Evolutionary conservation across 352 stramenopile genomes (phyloP).

Genomic region (Phytophthora pinifolia): DNA sequence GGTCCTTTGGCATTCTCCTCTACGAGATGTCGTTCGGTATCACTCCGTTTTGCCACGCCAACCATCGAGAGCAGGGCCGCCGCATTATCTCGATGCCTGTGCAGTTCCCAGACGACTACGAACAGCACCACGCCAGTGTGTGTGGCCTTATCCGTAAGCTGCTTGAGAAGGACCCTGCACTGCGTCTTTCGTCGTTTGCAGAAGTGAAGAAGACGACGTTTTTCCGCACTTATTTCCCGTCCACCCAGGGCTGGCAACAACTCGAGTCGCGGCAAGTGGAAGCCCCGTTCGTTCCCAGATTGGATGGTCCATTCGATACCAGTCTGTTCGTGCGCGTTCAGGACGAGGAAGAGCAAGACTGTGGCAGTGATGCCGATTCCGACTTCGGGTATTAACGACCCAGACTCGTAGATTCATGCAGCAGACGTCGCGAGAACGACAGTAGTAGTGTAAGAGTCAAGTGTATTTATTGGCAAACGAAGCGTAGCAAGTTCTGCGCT

Average conservation of each 20-base stretch:
- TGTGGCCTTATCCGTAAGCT: constrained; percentile 47
- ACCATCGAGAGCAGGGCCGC: constrained; percentile 66
- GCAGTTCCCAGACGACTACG: constrained; percentile 54
- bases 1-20: constrained; percentile 78
- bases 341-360: constrained; percentile 40
- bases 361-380: constrained; percentile 46
- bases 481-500: not conserved
- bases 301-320: constrained; percentile 63
- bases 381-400: constrained; percentile 39
- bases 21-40: constrained; percentile 62
- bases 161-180: constrained; percentile 49
- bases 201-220: constrained; percentile 47
- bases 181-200: constrained; percentile 43
- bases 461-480: constrained; percentile 31
- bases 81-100: constrained; percentile 64
- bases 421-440: constrained; percentile 15
- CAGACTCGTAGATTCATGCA: constrained; percentile 27
- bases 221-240: constrained; percentile 53
- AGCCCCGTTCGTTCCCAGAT: constrained; percentile 59
- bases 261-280: constrained; percentile 38
- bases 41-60: constrained; percentile 89
- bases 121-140: constrained; percentile 37
- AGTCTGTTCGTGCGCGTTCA: constrained; percentile 54
- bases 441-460: constrained; percentile 29
- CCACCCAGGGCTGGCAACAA: constrained; percentile 42